Conservation (phyloP, 2,329 filamentous ascomycete genomes). For the Exutisphaerella laricina region DNA sequence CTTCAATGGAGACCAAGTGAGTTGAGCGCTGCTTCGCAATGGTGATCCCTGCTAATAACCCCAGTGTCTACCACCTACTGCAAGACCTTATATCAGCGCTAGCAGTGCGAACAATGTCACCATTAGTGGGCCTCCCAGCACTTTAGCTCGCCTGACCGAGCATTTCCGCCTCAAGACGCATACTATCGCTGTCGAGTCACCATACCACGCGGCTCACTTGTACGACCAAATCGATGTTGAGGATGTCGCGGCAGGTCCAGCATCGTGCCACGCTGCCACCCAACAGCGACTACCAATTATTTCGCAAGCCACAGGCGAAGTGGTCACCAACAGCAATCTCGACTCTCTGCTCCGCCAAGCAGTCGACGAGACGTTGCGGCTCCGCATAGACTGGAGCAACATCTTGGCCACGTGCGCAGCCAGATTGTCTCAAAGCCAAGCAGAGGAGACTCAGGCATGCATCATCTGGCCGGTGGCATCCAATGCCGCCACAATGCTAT, state of each 20-base stretch:
- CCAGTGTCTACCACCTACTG: neutral
- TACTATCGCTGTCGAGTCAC: too few relatives aligned
- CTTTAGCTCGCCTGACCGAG: neutral
- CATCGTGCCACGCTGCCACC: neutral
- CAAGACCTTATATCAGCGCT: neutral
- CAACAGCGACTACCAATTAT: neutral
- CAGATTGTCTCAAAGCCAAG: neutral
- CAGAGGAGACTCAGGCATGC: neutral
- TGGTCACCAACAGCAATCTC: neutral
- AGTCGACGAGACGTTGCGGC: neutral
- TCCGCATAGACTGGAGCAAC: neutral
- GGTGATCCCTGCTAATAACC: neutral
- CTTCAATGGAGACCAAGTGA: too few relatives aligned
- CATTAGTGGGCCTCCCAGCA: neutral
- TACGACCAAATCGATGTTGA: neutral
- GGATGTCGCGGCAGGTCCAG: neutral
- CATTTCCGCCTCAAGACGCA: too few relatives aligned
- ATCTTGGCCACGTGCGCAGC: neutral
- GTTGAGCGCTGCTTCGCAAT: too few relatives aligned
- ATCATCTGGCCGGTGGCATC: too few relatives aligned
- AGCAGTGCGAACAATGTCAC: neutral
- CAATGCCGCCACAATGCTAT: too few relatives aligned
- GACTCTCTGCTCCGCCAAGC: neutral
- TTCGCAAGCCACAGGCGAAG: neutral
- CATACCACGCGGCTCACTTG: neutral